Conservation (phyloP, 2,329 filamentous ascomycete species). For the Elsinoe arachidis region DNA sequence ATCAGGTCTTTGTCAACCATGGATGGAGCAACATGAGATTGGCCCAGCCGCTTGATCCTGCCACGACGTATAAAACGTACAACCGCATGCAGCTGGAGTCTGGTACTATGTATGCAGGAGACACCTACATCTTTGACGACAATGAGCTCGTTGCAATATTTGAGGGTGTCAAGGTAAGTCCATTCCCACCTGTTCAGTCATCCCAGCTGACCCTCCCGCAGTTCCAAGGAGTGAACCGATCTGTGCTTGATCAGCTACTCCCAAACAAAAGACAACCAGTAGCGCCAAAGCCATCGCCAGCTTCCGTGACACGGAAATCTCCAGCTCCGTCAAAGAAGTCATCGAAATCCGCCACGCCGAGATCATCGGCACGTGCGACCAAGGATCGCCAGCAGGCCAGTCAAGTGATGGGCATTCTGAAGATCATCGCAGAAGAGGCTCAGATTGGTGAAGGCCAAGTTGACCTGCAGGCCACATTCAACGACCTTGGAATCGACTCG, state of each 20-base stretch:
- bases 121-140: slow-evolving; percentile 21
- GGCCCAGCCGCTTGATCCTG: slow-evolving; percentile 23
- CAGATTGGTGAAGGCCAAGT: slow-evolving; percentile 22
- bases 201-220: too few species aligned
- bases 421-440: slow-evolving; percentile 19
- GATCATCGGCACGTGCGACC: too few species aligned
- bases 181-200: too few species aligned
- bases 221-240: too few species aligned
- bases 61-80: slow-evolving; percentile 28
- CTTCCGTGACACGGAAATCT: too few species aligned
- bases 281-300: too few species aligned
- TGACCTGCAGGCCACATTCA: slow-evolving; percentile 21
- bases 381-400: too few species aligned
- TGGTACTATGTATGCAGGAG: slow-evolving; percentile 10
- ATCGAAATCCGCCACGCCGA: too few species aligned
- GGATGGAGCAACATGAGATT: slow-evolving; percentile 20
- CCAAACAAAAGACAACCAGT: too few species aligned
- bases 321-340: too few species aligned
- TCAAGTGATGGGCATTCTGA: too few species aligned
- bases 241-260: too few species aligned
- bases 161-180: slow-evolving; percentile 28
- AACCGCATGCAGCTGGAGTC: slow-evolving; percentile 16
- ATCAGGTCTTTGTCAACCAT: slow-evolving; percentile 26
- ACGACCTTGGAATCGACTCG: slow-evolving; percentile 26
- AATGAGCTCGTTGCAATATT: slow-evolving; percentile 18